Conservation (phyloP, 2,329 filamentous ascomycete species). For the Fusarium avenaceum region DNA sequence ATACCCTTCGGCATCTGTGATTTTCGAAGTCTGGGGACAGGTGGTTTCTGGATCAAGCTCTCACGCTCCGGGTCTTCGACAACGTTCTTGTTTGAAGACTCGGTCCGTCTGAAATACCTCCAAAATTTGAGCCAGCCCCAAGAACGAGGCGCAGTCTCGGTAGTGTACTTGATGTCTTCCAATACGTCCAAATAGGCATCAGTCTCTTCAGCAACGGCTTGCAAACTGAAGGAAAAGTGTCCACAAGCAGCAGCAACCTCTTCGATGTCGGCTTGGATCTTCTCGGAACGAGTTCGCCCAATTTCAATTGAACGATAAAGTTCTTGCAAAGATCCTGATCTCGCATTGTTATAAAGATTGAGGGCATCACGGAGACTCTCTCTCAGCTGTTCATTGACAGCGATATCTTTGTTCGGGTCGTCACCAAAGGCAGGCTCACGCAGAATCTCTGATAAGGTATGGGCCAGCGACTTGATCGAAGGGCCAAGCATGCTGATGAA, state of each 20-base stretch:
- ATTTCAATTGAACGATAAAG: constrained; percentile 86
- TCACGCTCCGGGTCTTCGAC: constrained; percentile 60
- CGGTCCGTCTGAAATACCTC: constrained; percentile 54
- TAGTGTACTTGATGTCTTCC: constrained; percentile 83
- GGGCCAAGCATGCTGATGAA: constrained; percentile 92
- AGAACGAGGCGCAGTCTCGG: constrained; percentile 71
- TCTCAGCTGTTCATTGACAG: constrained; percentile 83
- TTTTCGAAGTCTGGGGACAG: constrained; percentile 63
- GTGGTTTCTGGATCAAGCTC: constrained; percentile 55
- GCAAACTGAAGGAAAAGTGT: constrained; percentile 92
- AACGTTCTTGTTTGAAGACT: constrained; percentile 18
- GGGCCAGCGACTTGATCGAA: constrained; percentile 95
- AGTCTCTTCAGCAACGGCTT: constrained; percentile 92
- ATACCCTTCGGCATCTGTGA: constrained; percentile 70
- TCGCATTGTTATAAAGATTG: constrained; percentile 80
- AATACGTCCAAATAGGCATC: constrained; percentile 84
- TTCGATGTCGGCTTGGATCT: constrained; percentile 91
- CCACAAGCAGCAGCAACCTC: constrained; percentile 98
- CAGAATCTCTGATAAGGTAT: constrained; percentile 88
- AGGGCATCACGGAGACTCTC: constrained; percentile 86
- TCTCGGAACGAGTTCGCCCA: constrained; percentile 75
- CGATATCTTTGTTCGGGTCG: constrained; percentile 75
- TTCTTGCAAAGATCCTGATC: constrained; percentile 80
- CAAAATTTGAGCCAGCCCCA: constrained; percentile 94
- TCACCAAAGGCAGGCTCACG: constrained; percentile 86